phyloP scores from a whole-genome alignment of 2,329 filamentous ascomycete species.

The Calycina marina region DNA sequence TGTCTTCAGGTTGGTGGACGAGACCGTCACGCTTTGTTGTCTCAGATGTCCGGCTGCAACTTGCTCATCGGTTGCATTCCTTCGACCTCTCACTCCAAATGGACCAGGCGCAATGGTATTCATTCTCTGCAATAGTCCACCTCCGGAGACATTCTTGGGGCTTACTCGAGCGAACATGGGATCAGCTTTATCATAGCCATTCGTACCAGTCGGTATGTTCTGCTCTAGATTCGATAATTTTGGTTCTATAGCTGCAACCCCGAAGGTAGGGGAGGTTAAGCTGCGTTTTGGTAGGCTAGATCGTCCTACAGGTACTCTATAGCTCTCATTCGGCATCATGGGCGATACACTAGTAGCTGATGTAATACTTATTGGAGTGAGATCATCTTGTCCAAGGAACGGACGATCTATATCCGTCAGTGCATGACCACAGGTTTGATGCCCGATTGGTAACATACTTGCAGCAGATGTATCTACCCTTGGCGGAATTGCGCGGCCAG shows the following conservation, averaged over 20 bases:
- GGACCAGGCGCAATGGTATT: constrained; percentile 52
- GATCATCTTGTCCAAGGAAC: constrained; percentile 38
- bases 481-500: constrained; percentile 28
- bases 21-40: constrained; percentile 11
- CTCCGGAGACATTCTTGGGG: constrained; percentile 28
- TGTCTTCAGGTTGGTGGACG: constrained; percentile 4
- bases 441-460: constrained; percentile 31
- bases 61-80: constrained; percentile 12
- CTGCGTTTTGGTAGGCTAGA: constrained; percentile 21
- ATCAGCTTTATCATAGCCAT: no score
- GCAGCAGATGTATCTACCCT: constrained; percentile 37
- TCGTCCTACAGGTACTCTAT: constrained; percentile 26
- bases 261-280: constrained; percentile 26
- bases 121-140: constrained; percentile 43
- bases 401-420: constrained; percentile 31
- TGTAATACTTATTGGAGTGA: constrained; percentile 48
- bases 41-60: constrained; percentile 18
- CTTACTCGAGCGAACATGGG: constrained; percentile 32
- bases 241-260: no score
- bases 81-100: constrained; percentile 36
- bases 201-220: no score
- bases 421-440: no score
- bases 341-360: constrained; percentile 51
- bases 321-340: constrained; percentile 35
- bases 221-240: no score